Evolutionary conservation across 2,329 filamentous ascomycete genomes (phyloP), one percentile per base, ranked within the genome.

Genomic region (Ploettnerulaceae sp.): DNA sequence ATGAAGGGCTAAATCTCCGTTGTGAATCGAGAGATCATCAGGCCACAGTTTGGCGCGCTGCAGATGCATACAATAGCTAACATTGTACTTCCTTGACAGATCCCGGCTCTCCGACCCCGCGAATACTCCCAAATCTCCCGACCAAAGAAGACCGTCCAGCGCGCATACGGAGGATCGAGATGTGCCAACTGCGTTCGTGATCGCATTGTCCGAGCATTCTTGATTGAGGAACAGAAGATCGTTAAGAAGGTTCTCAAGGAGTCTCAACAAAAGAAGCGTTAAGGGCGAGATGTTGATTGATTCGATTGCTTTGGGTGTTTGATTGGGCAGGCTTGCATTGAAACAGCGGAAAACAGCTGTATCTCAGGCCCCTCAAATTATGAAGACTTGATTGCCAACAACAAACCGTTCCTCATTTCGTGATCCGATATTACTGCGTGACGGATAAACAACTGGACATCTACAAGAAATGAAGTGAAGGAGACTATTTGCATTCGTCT

Each of bases 181-280:
- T 98, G 93, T 80, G 89, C 86, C 69, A 93, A 89, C 81, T 98
- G 93, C 74, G 93, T 98, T 64, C 90, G 91, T 74, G 93, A 98
- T 79, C 86, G 93, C 65, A 88, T 98, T 64, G 89, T 96, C 64
- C 89, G 93, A 65, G 93, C 93, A 58, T 98, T 98, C 85, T 77
- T 98, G 72, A 97, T 98, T 62, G 94, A 98, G 81, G 93, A 98
- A 84, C 93, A 98, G 82, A 98, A 98, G 88, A 97, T 98, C 66
- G 93, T 98, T 75, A 98, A 98, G 89, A 98, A 98, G 88, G 93
- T 98, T 67, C 82, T 97, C 71, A 96, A 96, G 86, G 91, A 97
- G 81, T 82, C 79, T 57, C 88, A 95, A 77, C 86, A 88, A 79
- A 82, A 64, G 60, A 63, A 62, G 55, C 58, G 55, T 58, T 64